Conservation (phyloP, 2,329 filamentous ascomycete genomes). For the Colletotrichum trifolii region DNA sequence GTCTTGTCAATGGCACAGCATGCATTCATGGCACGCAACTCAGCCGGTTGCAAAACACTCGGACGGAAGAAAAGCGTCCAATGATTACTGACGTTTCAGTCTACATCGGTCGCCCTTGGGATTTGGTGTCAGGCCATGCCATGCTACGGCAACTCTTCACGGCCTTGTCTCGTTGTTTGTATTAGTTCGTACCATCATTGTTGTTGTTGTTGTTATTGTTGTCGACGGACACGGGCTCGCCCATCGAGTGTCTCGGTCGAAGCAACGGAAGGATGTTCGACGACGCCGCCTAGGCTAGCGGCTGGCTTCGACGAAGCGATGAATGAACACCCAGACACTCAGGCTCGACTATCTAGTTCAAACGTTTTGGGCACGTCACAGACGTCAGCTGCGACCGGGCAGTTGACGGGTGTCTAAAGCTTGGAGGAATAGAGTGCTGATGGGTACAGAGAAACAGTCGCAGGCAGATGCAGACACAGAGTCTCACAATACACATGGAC, state of each 20-base stretch:
- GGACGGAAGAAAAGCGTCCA: slow-evolving; percentile 32
- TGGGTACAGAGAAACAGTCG: background rate
- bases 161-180: too few relatives aligned
- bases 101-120: slow-evolving; percentile 31
- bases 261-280: slow-evolving; percentile 19
- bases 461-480: slow-evolving; percentile 3
- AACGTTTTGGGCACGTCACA: slow-evolving; percentile 30
- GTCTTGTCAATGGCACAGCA: slow-evolving; percentile 11
- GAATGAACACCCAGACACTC: slow-evolving; percentile 10
- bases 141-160: too few relatives aligned
- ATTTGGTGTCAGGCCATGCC: slow-evolving; percentile 14
- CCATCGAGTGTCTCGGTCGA: slow-evolving; percentile 21
- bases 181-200: too few relatives aligned
- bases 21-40: slow-evolving; percentile 22
- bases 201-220: slow-evolving; percentile 3
- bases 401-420: slow-evolving; percentile 21
- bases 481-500: background rate
- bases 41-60: slow-evolving; percentile 30
- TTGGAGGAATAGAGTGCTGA: background rate
- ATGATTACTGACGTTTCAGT: slow-evolving; percentile 34
- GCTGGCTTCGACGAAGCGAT: slow-evolving; percentile 7
- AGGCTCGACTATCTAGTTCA: background rate
- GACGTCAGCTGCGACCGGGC: slow-evolving; percentile 31
- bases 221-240: slow-evolving; percentile 32
- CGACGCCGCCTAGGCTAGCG: slow-evolving; percentile 8